These are phyloP conservation scores for Xylaria cubensis DNA, from an alignment of 495 filamentous ascomycete genomes.

Conservation along the genomic window DNA sequence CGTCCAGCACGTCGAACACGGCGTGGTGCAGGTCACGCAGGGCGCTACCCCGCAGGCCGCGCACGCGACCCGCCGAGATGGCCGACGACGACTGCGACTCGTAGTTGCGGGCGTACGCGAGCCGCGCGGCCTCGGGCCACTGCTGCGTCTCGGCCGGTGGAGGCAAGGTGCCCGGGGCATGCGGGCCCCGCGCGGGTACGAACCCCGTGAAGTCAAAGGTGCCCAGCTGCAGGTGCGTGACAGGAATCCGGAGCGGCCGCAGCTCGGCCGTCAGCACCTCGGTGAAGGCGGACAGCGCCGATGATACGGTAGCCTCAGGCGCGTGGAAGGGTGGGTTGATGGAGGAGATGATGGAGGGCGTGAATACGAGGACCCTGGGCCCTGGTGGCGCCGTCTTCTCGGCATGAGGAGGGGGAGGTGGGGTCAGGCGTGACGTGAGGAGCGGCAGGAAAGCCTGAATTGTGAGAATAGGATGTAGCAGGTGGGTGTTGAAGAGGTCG, in stretches of 20 bases:
- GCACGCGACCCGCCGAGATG: conserved; percentile 51
- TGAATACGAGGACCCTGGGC: conserved; percentile 78
- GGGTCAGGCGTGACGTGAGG: conserved; percentile 60
- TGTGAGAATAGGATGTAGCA: conserved; percentile 89
- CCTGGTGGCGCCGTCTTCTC: conserved; percentile 48
- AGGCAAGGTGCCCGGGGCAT: conserved; percentile 36
- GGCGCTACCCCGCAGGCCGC: conserved; percentile 65
- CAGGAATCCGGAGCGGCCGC: conserved; percentile 69
- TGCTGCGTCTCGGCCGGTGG: conserved; percentile 62
- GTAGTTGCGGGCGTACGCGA: conserved; percentile 64
- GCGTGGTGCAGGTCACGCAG: conserved; percentile 80
- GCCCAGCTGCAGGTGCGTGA: conserved; percentile 85
- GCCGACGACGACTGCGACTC: conserved; percentile 55
- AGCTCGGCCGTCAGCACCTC: conserved; percentile 78
- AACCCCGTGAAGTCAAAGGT: conserved; percentile 73
- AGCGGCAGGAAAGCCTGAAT: conserved; percentile 86
- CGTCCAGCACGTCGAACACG: conserved; percentile 82
- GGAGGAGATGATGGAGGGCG: conserved; percentile 81
- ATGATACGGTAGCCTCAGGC: conserved; percentile 78
- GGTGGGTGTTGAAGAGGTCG: conserved; percentile 86
- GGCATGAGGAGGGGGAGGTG: conserved; percentile 25
- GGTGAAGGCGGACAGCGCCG: conserved; percentile 81
- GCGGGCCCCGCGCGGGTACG: conserved; percentile 46
- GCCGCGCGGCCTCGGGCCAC: conserved; percentile 65
- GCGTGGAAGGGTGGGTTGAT: conserved; percentile 84